Conservation (phyloP, 1,284 basidiomycete species). For the Peniophora sp. region DNA sequence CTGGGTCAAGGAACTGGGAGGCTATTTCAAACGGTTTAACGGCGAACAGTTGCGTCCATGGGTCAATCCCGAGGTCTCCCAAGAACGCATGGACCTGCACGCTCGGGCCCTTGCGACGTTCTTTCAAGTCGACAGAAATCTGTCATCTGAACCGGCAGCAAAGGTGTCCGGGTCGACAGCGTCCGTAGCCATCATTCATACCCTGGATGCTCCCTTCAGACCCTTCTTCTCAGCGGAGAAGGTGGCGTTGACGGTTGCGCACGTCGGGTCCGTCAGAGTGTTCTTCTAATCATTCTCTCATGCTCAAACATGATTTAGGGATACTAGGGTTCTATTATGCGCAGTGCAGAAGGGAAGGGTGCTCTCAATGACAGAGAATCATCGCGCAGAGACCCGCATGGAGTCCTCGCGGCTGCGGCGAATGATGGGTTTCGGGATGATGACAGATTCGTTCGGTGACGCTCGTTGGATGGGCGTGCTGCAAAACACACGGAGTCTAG, state of each 20-base stretch:
- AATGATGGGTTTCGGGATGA: constrained; percentile 85
- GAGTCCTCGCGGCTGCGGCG: constrained; percentile 82
- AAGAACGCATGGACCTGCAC: constrained; percentile 64
- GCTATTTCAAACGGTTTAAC: constrained; percentile 83
- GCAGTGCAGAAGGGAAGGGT: constrained; percentile 66
- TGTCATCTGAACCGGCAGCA: constrained; percentile 51
- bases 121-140: constrained; percentile 68
- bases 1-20: constrained; percentile 73
- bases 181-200: constrained; percentile 83
- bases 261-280: constrained; percentile 55
- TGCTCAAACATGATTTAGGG: constrained; percentile 37
- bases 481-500: constrained; percentile 89
- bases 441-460: constrained; percentile 95
- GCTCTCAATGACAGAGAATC: constrained; percentile 80
- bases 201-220: constrained; percentile 63
- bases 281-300: constrained; percentile 2
- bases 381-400: constrained; percentile 85
- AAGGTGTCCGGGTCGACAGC: constrained; percentile 82
- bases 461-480: constrained; percentile 94
- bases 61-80: constrained; percentile 32
- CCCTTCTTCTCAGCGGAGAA: constrained; percentile 75
- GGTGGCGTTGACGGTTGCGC: constrained; percentile 80
- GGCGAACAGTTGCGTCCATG: constrained; percentile 74
- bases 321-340: constrained; percentile 85
- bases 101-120: constrained; percentile 82